Conservation (phyloP, 352 stramenopile species). For the Albugo laibachii region DNA sequence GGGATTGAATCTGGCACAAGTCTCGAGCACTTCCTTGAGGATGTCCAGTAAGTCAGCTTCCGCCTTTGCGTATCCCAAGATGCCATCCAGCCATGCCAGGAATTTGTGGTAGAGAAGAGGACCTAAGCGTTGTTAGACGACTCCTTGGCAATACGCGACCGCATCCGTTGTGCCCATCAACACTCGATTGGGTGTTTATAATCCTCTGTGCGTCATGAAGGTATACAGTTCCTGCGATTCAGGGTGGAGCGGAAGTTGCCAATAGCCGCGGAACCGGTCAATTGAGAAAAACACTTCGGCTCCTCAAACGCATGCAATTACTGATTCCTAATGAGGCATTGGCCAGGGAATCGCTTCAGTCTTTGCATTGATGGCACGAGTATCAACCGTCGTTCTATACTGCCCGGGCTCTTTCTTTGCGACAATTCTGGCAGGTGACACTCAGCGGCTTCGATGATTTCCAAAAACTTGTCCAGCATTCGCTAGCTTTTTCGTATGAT, state of each 20-base stretch:
- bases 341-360: background rate
- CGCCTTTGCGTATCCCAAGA: background rate
- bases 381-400: constrained; percentile 2
- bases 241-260: constrained; percentile 6
- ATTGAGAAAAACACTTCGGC: constrained; percentile 4
- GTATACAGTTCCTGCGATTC: constrained; percentile 1
- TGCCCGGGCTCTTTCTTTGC: too few relatives aligned
- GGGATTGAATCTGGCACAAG: background rate
- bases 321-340: background rate
- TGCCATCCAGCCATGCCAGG: background rate
- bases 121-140: background rate
- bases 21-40: background rate
- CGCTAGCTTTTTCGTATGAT: too few relatives aligned
- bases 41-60: background rate
- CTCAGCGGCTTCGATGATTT: too few relatives aligned
- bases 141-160: constrained; percentile 3
- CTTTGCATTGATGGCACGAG: background rate
- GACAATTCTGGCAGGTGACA: too few relatives aligned
- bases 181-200: constrained; percentile 6
- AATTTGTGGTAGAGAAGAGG: background rate
- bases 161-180: constrained; percentile 9
- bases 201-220: constrained; percentile 5
- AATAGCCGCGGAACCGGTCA: constrained; percentile 11
- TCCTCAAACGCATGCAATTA: constrained; percentile 2
- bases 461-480: too few relatives aligned